Conservation (phyloP, 441 rosid genomes). For the Codiaeum variegatum region DNA sequence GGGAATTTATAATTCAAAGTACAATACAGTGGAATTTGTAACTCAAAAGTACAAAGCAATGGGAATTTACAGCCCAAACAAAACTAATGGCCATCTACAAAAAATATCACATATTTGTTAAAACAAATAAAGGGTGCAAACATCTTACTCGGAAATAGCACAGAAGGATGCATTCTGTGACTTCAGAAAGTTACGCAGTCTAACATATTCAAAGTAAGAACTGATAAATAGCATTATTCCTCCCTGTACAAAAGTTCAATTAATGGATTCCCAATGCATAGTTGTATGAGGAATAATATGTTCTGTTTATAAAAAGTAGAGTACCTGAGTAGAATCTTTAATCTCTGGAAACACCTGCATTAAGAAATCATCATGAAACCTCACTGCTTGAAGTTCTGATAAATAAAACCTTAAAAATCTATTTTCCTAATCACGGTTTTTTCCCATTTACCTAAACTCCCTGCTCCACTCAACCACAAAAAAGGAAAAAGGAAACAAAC, state of each 20-base stretch:
- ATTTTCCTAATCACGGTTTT: neutral
- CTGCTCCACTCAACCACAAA: neutral
- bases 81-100: neutral
- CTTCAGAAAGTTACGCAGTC: conserved; percentile 79
- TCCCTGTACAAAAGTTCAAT: conserved; percentile 48
- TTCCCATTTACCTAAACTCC: neutral
- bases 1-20: neutral
- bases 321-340: conserved; percentile 84
- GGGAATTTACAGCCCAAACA: neutral
- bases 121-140: conserved; percentile 12
- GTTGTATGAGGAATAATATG: conserved; percentile 15
- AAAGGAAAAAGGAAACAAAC: neutral
- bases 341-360: conserved; percentile 90
- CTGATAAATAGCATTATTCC: conserved; percentile 81
- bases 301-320: conserved; percentile 5
- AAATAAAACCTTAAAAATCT: neutral
- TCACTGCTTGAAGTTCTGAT: conserved; percentile 12
- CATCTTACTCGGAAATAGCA: conserved; percentile 77
- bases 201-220: conserved; percentile 85
- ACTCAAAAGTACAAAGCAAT: neutral
- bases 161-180: conserved; percentile 89
- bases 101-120: neutral
- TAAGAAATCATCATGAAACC: conserved; percentile 25
- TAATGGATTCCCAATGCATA: conserved; percentile 6
- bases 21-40: neutral